A percentile compares a stretch with the other conserved stretches of the same genome.
Evolutionary conservation across 1,284 basidiomycete genomes (phyloP).

Genomic region (Vanrija pseudolonga): DNA sequence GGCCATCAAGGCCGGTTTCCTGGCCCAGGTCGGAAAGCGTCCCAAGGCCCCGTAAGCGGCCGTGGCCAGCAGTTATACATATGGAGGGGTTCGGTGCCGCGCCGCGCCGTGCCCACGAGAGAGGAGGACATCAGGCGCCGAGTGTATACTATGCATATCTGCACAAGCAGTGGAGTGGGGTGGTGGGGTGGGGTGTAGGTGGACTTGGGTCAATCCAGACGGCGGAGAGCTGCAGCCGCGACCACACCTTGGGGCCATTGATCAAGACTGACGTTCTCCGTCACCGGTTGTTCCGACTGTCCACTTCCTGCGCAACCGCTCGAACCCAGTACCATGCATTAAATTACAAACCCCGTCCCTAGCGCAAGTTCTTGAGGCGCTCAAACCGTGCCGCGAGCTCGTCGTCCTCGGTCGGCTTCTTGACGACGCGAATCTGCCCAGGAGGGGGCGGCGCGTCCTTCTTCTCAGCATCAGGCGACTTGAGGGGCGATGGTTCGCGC

Average conservation of each 20-base stretch:
- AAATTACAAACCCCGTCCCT: neutral
- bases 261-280: too few species aligned
- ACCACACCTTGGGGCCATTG: too few species aligned
- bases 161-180: neutral
- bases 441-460: constrained; percentile 2
- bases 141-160: constrained; percentile 15
- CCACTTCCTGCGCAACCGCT: too few species aligned
- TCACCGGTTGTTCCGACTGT: too few species aligned
- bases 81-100: too few species aligned
- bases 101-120: neutral
- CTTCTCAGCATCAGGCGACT: neutral
- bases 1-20: constrained; percentile 97
- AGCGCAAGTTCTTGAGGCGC: constrained; percentile 36
- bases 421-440: constrained; percentile 4
- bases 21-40: constrained; percentile 69
- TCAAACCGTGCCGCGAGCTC: constrained; percentile 44
- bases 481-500: neutral
- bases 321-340: neutral
- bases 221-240: too few species aligned
- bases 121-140: neutral
- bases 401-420: constrained; percentile 38
- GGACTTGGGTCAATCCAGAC: too few species aligned
- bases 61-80: neutral
- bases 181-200: too few species aligned
- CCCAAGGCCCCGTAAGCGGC: constrained; percentile 14